A percentile compares a stretch with the other conserved stretches of the same genome.
Conservation (phyloP, 768 basidiomycete species). For the Suillus spraguei region DNA sequence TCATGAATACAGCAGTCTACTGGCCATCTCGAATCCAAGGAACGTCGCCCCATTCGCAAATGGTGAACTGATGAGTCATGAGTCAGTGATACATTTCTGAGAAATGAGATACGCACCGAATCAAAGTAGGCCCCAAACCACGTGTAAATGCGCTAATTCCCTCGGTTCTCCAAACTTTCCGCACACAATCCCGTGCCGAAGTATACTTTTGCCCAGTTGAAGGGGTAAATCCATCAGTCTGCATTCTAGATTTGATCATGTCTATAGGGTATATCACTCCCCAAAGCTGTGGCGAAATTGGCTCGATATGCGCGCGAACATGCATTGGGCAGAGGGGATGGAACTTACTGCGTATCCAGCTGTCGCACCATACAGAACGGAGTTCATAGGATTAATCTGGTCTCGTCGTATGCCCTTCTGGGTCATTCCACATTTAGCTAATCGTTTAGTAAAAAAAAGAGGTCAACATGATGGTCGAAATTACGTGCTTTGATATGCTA, state of each 20-base stretch:
- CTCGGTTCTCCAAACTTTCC: slow-evolving; percentile 81
- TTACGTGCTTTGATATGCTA: not conserved
- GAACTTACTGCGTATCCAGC: slow-evolving; percentile 86
- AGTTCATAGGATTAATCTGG: slow-evolving; percentile 74
- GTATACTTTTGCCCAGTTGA: slow-evolving; percentile 81
- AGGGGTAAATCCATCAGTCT: slow-evolving; percentile 86
- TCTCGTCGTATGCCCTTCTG: slow-evolving; percentile 70
- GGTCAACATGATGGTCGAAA: not conserved
- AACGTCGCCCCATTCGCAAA: slow-evolving; percentile 98
- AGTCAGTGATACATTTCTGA: slow-evolving; percentile 15
- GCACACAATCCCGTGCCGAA: slow-evolving; percentile 80
- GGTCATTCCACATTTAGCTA: slow-evolving; percentile 60
- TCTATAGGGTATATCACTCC: slow-evolving; percentile 95
- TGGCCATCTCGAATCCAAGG: slow-evolving; percentile 93
- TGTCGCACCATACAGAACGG: slow-evolving; percentile 86
- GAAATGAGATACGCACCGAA: slow-evolving; percentile 59
- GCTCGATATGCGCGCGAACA: slow-evolving; percentile 9
- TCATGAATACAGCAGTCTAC: slow-evolving; percentile 58
- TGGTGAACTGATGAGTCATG: slow-evolving; percentile 63
- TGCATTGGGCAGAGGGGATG: not conserved
- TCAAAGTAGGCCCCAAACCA: slow-evolving; percentile 92
- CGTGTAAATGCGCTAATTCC: slow-evolving; percentile 87
- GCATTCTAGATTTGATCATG: slow-evolving; percentile 95
- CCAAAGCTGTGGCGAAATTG: slow-evolving; percentile 61
- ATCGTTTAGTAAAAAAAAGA: not conserved